A percentile compares a stretch with the other conserved stretches of the same genome.
phyloP scores from a whole-genome alignment of 192 early-diverging fungal species.

The Coemansia sp. region DNA sequence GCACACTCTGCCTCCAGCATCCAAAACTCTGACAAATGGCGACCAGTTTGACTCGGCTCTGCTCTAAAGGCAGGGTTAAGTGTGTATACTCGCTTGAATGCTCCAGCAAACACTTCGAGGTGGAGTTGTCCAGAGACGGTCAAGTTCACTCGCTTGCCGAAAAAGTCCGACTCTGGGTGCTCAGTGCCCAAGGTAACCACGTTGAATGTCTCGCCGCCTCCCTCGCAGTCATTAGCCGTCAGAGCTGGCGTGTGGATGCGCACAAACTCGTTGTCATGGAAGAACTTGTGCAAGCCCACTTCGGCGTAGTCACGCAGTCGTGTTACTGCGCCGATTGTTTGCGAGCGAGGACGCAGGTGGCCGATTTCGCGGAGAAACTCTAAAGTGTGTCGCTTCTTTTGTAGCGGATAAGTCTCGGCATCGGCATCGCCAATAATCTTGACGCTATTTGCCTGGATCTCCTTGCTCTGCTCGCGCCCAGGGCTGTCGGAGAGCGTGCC shows the following conservation, averaged over 20 bases:
- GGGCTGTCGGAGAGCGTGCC: conserved; percentile 69
- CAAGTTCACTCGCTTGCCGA: conserved; percentile 71
- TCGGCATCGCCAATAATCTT: conserved; percentile 34
- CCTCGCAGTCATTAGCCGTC: conserved; percentile 88
- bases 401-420: conserved; percentile 78
- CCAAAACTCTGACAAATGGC: conserved; percentile 93
- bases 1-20: conserved; percentile 91
- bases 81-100: conserved; percentile 77
- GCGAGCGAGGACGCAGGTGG: conserved; percentile 75
- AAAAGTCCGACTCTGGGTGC: conserved; percentile 62
- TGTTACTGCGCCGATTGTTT: conserved; percentile 72
- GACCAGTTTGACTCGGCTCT: conserved; percentile 76
- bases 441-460: conserved; percentile 61
- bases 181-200: conserved; percentile 17
- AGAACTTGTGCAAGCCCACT: conserved; percentile 73
- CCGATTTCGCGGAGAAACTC: conserved; percentile 79
- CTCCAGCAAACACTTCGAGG: conserved; percentile 72
- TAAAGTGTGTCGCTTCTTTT: conserved; percentile 79
- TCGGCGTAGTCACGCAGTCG: conserved; percentile 71
- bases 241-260: conserved; percentile 81
- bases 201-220: conserved; percentile 84
- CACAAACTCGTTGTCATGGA: conserved; percentile 71
- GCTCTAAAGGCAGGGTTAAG: conserved; percentile 85
- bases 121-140: conserved; percentile 91
- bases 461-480: conserved; percentile 72